phyloP scores from a whole-genome alignment of 2,329 filamentous ascomycete species.

The Shiraia bambusicola region DNA sequence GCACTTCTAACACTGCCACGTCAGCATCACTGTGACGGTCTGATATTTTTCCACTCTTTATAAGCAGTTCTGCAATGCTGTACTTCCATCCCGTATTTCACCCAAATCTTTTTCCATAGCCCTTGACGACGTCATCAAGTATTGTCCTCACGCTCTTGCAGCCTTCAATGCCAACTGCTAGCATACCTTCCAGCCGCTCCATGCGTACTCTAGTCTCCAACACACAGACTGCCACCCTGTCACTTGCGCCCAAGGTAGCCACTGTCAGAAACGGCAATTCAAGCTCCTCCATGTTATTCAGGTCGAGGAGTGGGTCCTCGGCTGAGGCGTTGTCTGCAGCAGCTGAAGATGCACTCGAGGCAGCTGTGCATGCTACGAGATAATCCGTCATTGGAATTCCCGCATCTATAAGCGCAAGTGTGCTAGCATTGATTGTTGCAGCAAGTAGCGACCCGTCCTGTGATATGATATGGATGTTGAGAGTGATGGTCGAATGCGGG shows the following conservation, averaged over 20 bases:
- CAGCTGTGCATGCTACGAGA: conserved; percentile 83
- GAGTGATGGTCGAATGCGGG: conserved; percentile 79
- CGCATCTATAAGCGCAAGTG: conserved; percentile 88
- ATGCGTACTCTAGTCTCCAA: conserved; percentile 90
- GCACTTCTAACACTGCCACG: too few relatives aligned
- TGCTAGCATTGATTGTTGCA: conserved; percentile 85
- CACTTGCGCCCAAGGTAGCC: conserved; percentile 71
- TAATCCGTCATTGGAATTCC: conserved; percentile 95
- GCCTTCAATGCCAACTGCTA: conserved; percentile 87
- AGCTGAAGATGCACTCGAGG: conserved; percentile 65
- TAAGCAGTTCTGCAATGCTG: too few relatives aligned
- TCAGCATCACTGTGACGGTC: too few relatives aligned
- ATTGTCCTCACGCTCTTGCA: conserved; percentile 83
- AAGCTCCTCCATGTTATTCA: conserved; percentile 78
- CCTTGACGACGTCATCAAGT: conserved; percentile 71
- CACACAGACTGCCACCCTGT: conserved; percentile 75
- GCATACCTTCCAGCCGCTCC: conserved; percentile 81
- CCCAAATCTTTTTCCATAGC: conserved; percentile 38
- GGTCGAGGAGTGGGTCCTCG: conserved; percentile 76
- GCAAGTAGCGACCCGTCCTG: conserved; percentile 90
- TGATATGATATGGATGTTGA: conserved; percentile 83
- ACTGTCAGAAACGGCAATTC: conserved; percentile 89
- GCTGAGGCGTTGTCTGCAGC: conserved; percentile 60
- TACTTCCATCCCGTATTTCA: conserved; percentile 6
- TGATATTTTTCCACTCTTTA: too few relatives aligned